Base-by-base conservation (phyloP, 805 yeast genomes). In the Saturnispora sekii region DNA sequence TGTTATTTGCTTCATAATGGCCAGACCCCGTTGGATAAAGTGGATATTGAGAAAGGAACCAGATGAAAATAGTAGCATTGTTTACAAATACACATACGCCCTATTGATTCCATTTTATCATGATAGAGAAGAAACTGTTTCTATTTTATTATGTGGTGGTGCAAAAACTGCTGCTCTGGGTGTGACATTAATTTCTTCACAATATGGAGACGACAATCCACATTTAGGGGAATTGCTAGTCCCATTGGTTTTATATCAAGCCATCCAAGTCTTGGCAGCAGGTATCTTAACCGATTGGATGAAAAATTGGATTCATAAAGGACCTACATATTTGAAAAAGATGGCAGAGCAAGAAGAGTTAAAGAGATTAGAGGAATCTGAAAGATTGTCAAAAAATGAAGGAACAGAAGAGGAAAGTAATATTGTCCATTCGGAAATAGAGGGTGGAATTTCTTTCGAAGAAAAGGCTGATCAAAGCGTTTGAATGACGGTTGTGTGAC, bases 121-220 rank as follows among this genome's bases (percentile, higher is more conserved):
- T 61, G 69, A 71, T 54, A 74, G 80, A 52, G 61, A 67, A 42
- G 95, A 88, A 56, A 76, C 95, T 0, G 84, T 85, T 32, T 72
- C 89, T 10, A 73, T 88, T 41, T 74, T 87, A 82, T 71, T 86
- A 48, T 85, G 95, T 62, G 95, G 95, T 10, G 90, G 95, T 5
- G 95, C 96, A 2, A 88, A 87, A 61, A 87, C 96, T 1, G 96
- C 95, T 0, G 96, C 96, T 0, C 67, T 87, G 42, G 96, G 96
- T 32, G 95, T 87, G 4, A 83, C 95, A 1, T 67, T 87, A 41
- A 70, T 83, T n/a, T 70, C 88, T 1, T 51, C 66, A 0, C 66
- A 62, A 46, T 87, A 85, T 59, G 94, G 94, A 12, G 62, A 74
- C 5, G 56, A 70, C 38, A 76, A 74, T 53, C 67, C 72, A 9